phyloP scores from a whole-genome alignment of 2,329 filamentous ascomycete genomes.

The Penicillium hesseltinei region DNA sequence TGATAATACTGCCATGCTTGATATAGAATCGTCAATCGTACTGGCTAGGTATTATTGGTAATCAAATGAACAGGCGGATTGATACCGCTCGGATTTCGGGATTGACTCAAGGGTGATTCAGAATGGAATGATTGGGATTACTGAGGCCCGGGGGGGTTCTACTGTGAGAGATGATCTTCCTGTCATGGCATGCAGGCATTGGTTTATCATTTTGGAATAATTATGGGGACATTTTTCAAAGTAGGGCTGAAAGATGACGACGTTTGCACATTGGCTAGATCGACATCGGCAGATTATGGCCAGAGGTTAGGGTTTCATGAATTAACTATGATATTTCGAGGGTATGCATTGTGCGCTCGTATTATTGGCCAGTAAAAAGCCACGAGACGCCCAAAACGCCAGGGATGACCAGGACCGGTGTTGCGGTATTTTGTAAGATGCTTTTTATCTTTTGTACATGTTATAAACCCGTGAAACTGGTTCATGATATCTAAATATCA shows the following conservation, averaged over 20 bases:
- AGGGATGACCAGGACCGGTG: neutral
- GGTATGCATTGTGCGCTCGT: neutral
- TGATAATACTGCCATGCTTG: conserved; percentile 17
- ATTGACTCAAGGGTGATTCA: conserved; percentile 16
- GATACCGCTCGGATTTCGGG: neutral
- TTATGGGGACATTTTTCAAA: neutral
- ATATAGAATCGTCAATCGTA: neutral
- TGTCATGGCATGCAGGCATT: neutral
- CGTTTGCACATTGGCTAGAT: neutral
- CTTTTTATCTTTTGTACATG: neutral
- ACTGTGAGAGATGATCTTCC: conserved; percentile 10
- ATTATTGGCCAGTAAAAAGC: neutral
- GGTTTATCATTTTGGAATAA: neutral
- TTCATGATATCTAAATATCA: neutral
- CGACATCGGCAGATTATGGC: neutral
- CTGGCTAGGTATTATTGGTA: conserved; percentile 4
- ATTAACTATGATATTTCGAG: neutral
- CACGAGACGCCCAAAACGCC: neutral
- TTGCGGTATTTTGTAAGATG: neutral
- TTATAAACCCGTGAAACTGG: neutral
- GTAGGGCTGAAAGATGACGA: conserved; percentile 9
- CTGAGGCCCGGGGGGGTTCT: neutral
- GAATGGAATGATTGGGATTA: neutral
- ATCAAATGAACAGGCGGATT: neutral
- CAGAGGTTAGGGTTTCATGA: neutral